These are phyloP conservation scores for Hevea brasiliensis DNA, from an alignment of 345 rosid genomes.

Conservation along the genomic window DNA sequence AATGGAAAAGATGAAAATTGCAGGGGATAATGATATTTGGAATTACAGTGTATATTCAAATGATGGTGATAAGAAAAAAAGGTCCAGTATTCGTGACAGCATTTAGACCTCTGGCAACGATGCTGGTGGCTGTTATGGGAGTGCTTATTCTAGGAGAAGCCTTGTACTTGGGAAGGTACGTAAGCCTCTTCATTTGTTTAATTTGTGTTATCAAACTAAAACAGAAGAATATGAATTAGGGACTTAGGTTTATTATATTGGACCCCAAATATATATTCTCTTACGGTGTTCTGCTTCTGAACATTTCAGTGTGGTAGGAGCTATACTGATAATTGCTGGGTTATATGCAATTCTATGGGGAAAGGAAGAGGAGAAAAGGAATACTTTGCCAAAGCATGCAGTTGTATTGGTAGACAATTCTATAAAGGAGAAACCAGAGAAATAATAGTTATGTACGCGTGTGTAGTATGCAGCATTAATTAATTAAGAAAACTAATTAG, in stretches of 20 bases:
- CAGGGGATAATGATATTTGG: background rate
- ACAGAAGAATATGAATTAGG: no score
- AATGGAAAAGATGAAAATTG: background rate
- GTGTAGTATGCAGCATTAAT: no score
- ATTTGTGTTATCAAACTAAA: no score
- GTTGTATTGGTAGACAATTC: background rate
- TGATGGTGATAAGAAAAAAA: background rate
- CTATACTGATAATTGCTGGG: background rate
- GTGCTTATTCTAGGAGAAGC: background rate
- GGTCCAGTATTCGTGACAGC: slow-evolving; percentile 6
- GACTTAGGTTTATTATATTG: background rate
- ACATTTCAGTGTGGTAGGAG: background rate
- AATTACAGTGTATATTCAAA: background rate
- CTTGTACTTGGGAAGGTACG: background rate
- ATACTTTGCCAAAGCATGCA: background rate
- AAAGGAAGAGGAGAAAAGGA: background rate
- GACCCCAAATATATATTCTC: background rate
- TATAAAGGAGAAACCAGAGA: background rate
- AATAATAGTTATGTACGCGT: background rate
- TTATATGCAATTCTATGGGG: slow-evolving; percentile 5
- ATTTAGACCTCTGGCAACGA: background rate
- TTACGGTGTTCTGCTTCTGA: background rate
- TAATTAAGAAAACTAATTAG: no score
- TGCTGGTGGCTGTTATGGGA: background rate
- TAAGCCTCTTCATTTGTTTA: no score